Base-by-base conservation (phyloP, 2,329 filamentous ascomycete genomes). In the Neonectria neomacrospora region DNA sequence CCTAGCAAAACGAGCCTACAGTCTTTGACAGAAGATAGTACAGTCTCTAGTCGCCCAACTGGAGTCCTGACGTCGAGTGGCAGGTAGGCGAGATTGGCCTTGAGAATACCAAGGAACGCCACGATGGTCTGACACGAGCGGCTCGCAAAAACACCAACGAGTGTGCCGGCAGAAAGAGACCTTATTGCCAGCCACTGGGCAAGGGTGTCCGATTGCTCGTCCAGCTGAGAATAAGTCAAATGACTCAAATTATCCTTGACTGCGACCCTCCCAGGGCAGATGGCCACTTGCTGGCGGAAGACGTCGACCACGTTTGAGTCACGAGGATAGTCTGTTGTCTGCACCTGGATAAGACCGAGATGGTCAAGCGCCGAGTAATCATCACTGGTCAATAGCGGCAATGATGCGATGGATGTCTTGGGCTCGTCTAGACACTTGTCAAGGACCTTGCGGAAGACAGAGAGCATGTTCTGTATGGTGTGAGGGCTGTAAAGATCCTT, bases 261-360 rank as follows among this genome's bases (percentile, higher is more conserved):
- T 1, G 72, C 72, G 2, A 67, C 18, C 2, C 11, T 14, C 12
- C 65, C 18, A 0, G 71, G 68, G 18, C 18, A 16, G 1, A 42
- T 42, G 3, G 53, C n/a, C 5, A 63, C 72, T 37, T 73, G 70
- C 23, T 66, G 32, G 9, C 60, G 67, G 62, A 75, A 74, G 3
- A 75, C 37, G 23, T 73, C 69, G 8, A 72, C 50, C 0, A 74
- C 20, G 47, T 65, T 73, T 2, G 64, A 64, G 1, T 73, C 60
- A 1, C 62, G 62, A 16, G 67, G 65, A 23, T 72, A 70, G 22
- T 64, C 28, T 2, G 54, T 62, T 28, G 32, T n/a, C 1, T 70
- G 30, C 8, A 68, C 42, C 7, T 68, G 28, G 12, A 71, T n/a
- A 1, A 73, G 41, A 2, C 69, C 68, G 54, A 69, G 59, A 6